Base-by-base conservation (phyloP, 78 protist species). In the Polysphondylium violaceum region DNA sequence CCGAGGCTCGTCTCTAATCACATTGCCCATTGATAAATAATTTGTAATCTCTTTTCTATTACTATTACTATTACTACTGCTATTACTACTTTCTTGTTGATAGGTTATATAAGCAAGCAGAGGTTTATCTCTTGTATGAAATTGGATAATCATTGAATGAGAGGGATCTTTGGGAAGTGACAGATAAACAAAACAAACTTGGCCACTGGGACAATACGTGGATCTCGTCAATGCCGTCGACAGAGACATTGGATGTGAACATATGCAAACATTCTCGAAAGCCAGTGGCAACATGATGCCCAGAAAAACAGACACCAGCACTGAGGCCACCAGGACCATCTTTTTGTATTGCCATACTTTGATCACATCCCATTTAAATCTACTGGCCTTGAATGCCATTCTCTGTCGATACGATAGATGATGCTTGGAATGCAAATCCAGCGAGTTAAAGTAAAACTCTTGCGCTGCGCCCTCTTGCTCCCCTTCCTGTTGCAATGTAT, bases 171-270 rank as follows among this genome's bases (percentile, higher is more conserved):
- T 43, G 2, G 91, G 71, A 29, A 83, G 43, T 9, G 79, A 58
- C 23, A 83, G 63, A 69, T 83, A 83, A 11, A n/a, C 7, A 9
- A 67, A 44, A 59, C 91, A 83, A 3, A 83, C 33, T n/a, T 35
- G 25, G 25, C 36, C 61, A 40, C 55, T n/a, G 19, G 19, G 9
- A 31, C 91, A 83, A 83, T 27, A 69, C 6, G 91, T 33, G 2
- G 23, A 27, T 40, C 91, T 69, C 0, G 91, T 12, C 29, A 69
- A 69, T 41, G 61, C 14, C 2, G 74, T 71, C 27, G 77, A 69
- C 27, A 83, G n/a, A 2, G 59, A 19, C 78, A 69, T 69, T 69
- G 91, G 91, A 83, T 83, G 91, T 3, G 91, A 83, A 41, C 91
- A 83, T 4, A 83, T 55, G 25, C 91, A 83, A 27, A 69, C 44